Evolutionary conservation across 208 protist genomes (phyloP), one percentile per base, ranked within the genome.

Genomic region (Leptomonas seymouri): DNA sequence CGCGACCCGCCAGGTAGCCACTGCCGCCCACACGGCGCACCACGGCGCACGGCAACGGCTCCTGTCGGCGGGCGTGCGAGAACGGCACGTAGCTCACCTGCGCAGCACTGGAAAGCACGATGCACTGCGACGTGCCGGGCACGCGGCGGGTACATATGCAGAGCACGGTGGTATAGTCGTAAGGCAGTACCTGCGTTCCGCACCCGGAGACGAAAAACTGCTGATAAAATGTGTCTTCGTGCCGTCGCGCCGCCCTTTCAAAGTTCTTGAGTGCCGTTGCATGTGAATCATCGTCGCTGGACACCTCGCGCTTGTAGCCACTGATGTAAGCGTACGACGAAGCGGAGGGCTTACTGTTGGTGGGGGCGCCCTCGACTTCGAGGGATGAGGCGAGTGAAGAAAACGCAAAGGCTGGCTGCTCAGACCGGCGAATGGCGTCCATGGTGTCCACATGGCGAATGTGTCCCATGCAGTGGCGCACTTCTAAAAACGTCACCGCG

Each of bases 101-200:
- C 5, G 82, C 63, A 25, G 86, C 87, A 18, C 81, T 45, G 15
- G 83, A 80, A 31, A 84, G 61, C 16, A 81, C 80, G 48, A 68
- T 9, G 25, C 44, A 34, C 15, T 61, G 36, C 18, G 7, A 15
- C 46, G 7, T 51, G 58, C 21, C 23, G 12, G 1, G 31, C 25
- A 23, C 16, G 18, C 61, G 59, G 20, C 55, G 72, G 20, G 81
- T 69, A 39, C 81, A 81, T 57, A 95, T 57, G 60, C 80, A 87
- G 27, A 95, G 64, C 21, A 89, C 39, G 28, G 79, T 75, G 7
- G 86, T 84, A 70, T 81, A 94, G 59, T 94, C 89, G 57, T 92
- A 94, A 0, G 86, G 81, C 45, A 94, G 72, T 67, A 94, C 87
- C n/a, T 82, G 76, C 6, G 86, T 63, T 8, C 84, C 89, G 34